Evolutionary conservation across 345 rosid species (phyloP).

Genomic region (Syzygium oleosum): DNA sequence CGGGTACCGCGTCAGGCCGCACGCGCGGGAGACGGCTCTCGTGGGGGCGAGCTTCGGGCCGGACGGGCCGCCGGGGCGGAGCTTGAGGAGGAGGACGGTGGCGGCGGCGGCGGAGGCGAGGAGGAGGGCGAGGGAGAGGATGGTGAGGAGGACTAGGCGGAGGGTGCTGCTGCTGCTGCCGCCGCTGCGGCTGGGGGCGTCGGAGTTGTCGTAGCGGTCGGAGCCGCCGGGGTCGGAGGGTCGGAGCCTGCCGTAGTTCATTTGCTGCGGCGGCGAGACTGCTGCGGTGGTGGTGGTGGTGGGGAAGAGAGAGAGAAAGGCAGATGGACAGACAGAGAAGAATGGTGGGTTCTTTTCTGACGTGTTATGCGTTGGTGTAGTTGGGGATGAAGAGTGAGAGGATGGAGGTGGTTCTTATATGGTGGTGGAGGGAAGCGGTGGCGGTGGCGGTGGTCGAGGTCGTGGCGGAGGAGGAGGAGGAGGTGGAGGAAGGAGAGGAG

Average conservation of each 20-base stretch:
- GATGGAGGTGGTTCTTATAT: neutral
- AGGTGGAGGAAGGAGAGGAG: neutral
- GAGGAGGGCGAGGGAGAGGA: slow-evolving; percentile 35
- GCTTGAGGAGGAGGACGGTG: slow-evolving; percentile 25
- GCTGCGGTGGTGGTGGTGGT: neutral
- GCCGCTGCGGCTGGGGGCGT: neutral
- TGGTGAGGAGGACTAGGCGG: slow-evolving; percentile 36
- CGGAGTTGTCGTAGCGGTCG: neutral
- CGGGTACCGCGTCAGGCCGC: slow-evolving; percentile 60
- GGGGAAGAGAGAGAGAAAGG: neutral
- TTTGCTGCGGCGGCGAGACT: neutral
- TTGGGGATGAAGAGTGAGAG: neutral
- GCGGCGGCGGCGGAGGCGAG: slow-evolving; percentile 49
- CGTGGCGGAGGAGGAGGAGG: neutral
- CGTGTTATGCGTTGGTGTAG: neutral
- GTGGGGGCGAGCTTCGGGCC: slow-evolving; percentile 28
- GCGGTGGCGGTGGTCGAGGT: neutral
- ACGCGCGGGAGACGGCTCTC: slow-evolving; percentile 58
- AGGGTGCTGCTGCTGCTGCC: slow-evolving; percentile 2
- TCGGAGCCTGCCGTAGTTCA: slow-evolving; percentile 23
- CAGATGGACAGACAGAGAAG: neutral
- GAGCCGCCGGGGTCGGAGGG: slow-evolving; percentile 7
- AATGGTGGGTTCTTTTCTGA: neutral
- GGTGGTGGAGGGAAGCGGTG: neutral
- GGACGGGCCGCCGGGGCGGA: neutral